Evolutionary conservation across 108 stramenopile genomes (phyloP).

Genomic region (Schizochytrium sp.): DNA sequence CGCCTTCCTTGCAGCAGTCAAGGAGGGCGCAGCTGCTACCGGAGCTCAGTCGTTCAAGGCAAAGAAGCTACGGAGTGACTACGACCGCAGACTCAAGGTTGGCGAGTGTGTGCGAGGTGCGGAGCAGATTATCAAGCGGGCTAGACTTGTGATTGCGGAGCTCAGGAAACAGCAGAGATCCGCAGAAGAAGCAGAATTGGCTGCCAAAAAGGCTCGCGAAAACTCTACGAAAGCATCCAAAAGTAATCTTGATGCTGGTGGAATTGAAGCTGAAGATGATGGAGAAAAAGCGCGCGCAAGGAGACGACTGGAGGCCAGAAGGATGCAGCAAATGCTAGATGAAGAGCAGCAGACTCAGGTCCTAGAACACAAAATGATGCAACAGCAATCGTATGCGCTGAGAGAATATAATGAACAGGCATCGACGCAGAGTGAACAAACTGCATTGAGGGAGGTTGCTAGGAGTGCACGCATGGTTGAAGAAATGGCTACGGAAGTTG

Average conservation of each 20-base stretch:
- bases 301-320: neutral
- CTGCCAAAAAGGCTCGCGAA: neutral
- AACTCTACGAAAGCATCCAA: neutral
- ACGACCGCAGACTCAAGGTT: conserved; percentile 54
- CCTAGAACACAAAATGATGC: neutral
- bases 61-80: conserved; percentile 36
- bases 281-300: neutral
- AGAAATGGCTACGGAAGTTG: conserved; percentile 52
- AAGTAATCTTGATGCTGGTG: neutral
- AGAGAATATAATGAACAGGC: conserved; percentile 44
- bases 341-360: conserved; percentile 15
- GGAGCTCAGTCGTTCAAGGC: conserved; percentile 29
- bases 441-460: conserved; percentile 19
- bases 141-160: neutral
- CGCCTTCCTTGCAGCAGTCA: neutral
- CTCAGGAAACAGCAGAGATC: neutral
- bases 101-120: neutral
- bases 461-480: conserved; percentile 5
- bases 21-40: conserved; percentile 5
- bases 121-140: conserved; percentile 24
- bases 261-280: neutral
- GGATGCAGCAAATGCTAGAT: neutral
- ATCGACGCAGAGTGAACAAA: conserved; percentile 14
- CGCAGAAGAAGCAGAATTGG: neutral
- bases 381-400: neutral